These are phyloP conservation scores for Cunninghamia lanceolata DNA, from an alignment of 75 land plant species.

Conservation along the genomic window DNA sequence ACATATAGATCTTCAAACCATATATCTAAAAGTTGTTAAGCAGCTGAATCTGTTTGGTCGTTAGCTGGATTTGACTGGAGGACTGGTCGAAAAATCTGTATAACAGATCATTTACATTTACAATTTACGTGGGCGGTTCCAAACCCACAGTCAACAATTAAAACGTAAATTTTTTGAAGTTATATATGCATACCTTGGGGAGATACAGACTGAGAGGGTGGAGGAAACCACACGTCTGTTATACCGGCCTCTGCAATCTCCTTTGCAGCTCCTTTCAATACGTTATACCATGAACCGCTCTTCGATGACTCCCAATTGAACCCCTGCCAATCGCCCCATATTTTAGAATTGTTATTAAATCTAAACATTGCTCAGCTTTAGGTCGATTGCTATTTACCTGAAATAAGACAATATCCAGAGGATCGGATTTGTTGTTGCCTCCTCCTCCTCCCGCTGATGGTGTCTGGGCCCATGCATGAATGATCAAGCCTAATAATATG, in stretches of 20 bases:
- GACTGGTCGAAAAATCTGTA: no score
- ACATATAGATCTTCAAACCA: no score
- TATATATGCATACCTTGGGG: slow-evolving; percentile 53
- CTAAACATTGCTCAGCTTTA: neutral
- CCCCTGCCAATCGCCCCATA: slow-evolving; percentile 25
- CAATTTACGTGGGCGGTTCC: no score
- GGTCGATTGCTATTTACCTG: neutral
- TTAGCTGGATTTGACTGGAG: no score
- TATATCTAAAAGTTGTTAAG: no score
- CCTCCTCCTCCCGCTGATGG: neutral
- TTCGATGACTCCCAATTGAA: slow-evolving; percentile 80
- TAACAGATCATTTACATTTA: no score
- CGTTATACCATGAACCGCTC: slow-evolving; percentile 59
- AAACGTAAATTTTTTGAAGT: no score
- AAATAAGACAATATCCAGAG: neutral
- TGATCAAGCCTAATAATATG: no score
- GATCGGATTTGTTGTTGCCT: neutral
- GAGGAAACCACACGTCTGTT: slow-evolving; percentile 83
- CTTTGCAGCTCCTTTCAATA: slow-evolving; percentile 21
- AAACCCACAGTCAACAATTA: neutral
- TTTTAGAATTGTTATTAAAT: no score
- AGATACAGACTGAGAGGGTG: slow-evolving; percentile 59
- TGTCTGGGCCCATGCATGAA: neutral
- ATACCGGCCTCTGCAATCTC: slow-evolving; percentile 59
- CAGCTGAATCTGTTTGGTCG: no score